Base-by-base conservation (phyloP, 176 grass and related monocot genomes). In the Coix lacrymajobi region DNA sequence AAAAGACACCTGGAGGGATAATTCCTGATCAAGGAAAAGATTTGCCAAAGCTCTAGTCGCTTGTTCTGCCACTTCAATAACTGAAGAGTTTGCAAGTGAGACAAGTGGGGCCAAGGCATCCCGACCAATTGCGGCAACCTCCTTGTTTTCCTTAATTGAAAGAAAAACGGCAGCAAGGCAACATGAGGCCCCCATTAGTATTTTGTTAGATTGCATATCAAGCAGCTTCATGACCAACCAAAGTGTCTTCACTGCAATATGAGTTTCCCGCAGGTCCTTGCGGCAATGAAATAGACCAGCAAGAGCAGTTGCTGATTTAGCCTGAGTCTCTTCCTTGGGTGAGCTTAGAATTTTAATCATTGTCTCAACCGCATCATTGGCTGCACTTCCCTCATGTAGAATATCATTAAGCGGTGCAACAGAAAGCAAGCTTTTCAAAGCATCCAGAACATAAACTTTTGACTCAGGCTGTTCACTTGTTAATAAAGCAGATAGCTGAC, bases 151-250 rank as follows among this genome's bases (percentile, higher is more conserved):
- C 40, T 91, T 95, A 54, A 98, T 87, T 78, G 96, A 98, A 82
- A 98, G 93, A 86, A 98, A 98, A 90, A 98, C 90, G 29, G 93
- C 80, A 82, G 96, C 96, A 85, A 98, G 93, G 83, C 96, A 98
- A 64, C 87, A 86, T n/a, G 89, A 93, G 57, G 87, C 85, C 11
- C 87, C 91, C 77, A 79, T 92, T 62, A 95, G 52, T 90, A 89
- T 91, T 88, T 91, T 95, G 69, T 96, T 89, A 8, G 96, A 92
- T 43, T 95, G 92, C 3, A 37, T 65, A 79, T 91, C 90, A 79
- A 98, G 85, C 71, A 98, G 79, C 82, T 99, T 99, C 90, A 96
- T 91, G 66, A 96, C 45, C 25, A 91, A 92, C 91, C 75, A 87
- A 66, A 99, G 88, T 70, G 91, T 92, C 85, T 94, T 99, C 61